Conservation (phyloP, 345 rosid genomes). For the Carallia brachiata region DNA sequence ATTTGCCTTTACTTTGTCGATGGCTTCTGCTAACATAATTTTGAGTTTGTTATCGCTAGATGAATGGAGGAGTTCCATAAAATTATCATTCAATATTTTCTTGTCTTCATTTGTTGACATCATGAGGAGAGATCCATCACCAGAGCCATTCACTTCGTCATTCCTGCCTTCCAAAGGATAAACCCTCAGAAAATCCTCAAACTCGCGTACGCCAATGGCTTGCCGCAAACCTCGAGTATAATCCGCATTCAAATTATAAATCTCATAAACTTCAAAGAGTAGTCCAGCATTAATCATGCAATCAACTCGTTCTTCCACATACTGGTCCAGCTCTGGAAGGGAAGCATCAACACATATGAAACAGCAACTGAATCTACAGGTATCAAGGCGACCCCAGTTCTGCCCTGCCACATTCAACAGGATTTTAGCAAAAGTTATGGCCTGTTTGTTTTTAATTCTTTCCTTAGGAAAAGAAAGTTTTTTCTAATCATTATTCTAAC, state of each 20-base stretch:
- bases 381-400: slow-evolving; percentile 84
- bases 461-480: too few relatives aligned
- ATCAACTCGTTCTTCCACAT: slow-evolving; percentile 80
- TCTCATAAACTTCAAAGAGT: slow-evolving; percentile 71
- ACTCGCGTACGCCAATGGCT: slow-evolving; percentile 91
- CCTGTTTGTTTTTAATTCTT: background rate
- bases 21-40: slow-evolving; percentile 58
- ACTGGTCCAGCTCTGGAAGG: slow-evolving; percentile 55
- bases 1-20: slow-evolving; percentile 67
- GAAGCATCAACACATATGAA: slow-evolving; percentile 75
- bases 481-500: too few relatives aligned
- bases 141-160: slow-evolving; percentile 19
- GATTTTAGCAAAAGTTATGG: slow-evolving; percentile 24
- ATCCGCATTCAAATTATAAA: slow-evolving; percentile 58
- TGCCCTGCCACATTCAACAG: slow-evolving; percentile 64
- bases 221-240: slow-evolving; percentile 82
- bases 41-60: slow-evolving; percentile 37
- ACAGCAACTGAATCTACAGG: slow-evolving; percentile 66
- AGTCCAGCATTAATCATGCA: slow-evolving; percentile 78
- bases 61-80: slow-evolving; percentile 39
- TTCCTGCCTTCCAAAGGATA: slow-evolving; percentile 25
- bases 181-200: slow-evolving; percentile 52
- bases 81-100: slow-evolving; percentile 38
- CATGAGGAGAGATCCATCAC: slow-evolving; percentile 17
- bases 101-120: slow-evolving; percentile 25